Percentiles rank a stretch among this genome's conserved stretches.
These are phyloP conservation scores for Juglanconis oblonga DNA, from an alignment of 2,329 filamentous ascomycete genomes.

Conservation along the genomic window DNA sequence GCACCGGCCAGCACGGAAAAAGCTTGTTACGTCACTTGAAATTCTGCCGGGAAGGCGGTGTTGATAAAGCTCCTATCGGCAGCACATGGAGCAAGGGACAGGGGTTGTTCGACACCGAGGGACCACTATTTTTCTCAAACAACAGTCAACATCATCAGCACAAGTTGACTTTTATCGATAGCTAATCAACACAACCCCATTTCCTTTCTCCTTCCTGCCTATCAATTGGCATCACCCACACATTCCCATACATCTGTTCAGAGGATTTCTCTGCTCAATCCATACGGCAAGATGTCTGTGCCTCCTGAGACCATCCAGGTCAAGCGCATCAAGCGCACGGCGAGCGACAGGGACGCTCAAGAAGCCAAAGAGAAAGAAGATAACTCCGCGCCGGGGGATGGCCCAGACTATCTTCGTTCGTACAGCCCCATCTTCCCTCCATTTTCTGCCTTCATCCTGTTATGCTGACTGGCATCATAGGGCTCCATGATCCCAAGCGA, in stretches of 20 bases:
- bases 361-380: conserved; percentile 20
- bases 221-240: neutral
- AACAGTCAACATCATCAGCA: neutral
- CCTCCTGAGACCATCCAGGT: conserved; percentile 59
- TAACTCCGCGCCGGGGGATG: conserved; percentile 24
- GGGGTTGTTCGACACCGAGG: neutral
- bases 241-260: too few relatives aligned
- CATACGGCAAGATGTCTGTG: conserved; percentile 44
- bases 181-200: neutral
- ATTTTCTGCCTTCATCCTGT: neutral
- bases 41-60: too few relatives aligned
- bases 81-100: neutral
- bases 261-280: neutral
- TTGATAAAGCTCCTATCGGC: neutral
- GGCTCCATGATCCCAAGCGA: conserved; percentile 52
- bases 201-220: neutral
- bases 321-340: conserved; percentile 50
- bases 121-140: neutral
- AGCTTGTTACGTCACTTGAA: neutral
- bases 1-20: too few relatives aligned
- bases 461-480: conserved; percentile 28
- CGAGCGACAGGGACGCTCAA: conserved; percentile 45
- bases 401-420: conserved; percentile 54
- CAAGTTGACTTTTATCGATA: too few relatives aligned
- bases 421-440: conserved; percentile 17